Evolutionary conservation across 495 filamentous ascomycete genomes (phyloP).

Genomic region (Polyplosphaeria fusca): DNA sequence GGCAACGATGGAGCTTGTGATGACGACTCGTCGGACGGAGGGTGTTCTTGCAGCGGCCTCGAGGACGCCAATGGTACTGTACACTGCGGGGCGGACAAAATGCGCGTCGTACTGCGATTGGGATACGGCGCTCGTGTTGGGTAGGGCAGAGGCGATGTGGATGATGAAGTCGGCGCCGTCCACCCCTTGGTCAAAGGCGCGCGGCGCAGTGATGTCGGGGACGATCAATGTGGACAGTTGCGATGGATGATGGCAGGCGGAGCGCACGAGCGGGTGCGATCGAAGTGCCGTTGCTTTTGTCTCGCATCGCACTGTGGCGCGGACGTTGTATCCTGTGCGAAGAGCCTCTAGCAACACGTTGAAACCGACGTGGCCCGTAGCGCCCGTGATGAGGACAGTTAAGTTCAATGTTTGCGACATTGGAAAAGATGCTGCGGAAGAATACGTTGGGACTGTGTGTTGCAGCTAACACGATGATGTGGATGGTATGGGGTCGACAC

Average conservation of each 20-base stretch:
- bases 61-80: slow-evolving; percentile 42
- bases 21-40: slow-evolving; percentile 44
- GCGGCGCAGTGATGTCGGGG: slow-evolving; percentile 46
- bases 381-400: slow-evolving; percentile 30
- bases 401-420: no score
- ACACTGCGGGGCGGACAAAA: slow-evolving; percentile 42
- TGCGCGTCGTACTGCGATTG: slow-evolving; percentile 22
- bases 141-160: slow-evolving; percentile 52
- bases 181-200: slow-evolving; percentile 48
- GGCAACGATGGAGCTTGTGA: slow-evolving; percentile 45
- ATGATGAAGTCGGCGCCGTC: slow-evolving; percentile 50
- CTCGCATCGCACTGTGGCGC: slow-evolving; percentile 47
- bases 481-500: no score
- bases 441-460: no score
- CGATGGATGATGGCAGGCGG: background rate
- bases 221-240: slow-evolving; percentile 36
- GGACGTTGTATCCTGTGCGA: slow-evolving; percentile 40
- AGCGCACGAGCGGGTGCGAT: slow-evolving; percentile 13
- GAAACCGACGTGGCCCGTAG: slow-evolving; percentile 42
- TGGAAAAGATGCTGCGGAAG: no score
- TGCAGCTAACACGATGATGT: no score
- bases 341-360: slow-evolving; percentile 34
- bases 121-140: slow-evolving; percentile 11
- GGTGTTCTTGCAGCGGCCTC: slow-evolving; percentile 39
- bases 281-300: slow-evolving; percentile 22